These are phyloP conservation scores for Mycena vitilis DNA, from an alignment of 768 basidiomycete genomes.

Conservation along the genomic window DNA sequence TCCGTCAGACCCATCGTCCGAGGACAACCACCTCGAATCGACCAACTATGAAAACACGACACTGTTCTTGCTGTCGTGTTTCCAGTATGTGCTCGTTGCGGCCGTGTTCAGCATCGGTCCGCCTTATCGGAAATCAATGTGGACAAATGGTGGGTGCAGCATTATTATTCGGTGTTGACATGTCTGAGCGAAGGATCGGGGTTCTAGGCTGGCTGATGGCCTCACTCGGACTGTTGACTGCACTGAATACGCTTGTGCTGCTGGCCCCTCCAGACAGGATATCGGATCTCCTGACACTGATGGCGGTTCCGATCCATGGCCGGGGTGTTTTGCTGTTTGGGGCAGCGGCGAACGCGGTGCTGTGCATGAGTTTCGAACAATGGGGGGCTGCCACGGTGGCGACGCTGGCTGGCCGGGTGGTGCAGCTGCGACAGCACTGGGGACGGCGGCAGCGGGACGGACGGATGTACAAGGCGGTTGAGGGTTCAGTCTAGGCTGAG, in stretches of 20 bases:
- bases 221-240: slow-evolving; percentile 74
- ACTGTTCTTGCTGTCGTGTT: slow-evolving; percentile 94
- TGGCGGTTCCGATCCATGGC: slow-evolving; percentile 76
- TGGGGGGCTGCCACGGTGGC: slow-evolving; percentile 75
- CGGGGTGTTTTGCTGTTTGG: slow-evolving; percentile 76
- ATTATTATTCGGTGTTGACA: slow-evolving; percentile 8
- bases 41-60: slow-evolving; percentile 93
- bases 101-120: slow-evolving; percentile 98
- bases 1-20: slow-evolving; percentile 52
- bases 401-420: slow-evolving; percentile 65
- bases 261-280: slow-evolving; percentile 74
- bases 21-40: slow-evolving; percentile 80
- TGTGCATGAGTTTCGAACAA: slow-evolving; percentile 82
- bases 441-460: slow-evolving; percentile 65
- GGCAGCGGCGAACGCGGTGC: slow-evolving; percentile 74
- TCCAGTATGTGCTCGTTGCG: slow-evolving; percentile 98
- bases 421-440: slow-evolving; percentile 84
- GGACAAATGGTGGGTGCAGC: slow-evolving; percentile 83
- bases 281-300: slow-evolving; percentile 76
- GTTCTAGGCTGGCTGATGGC: slow-evolving; percentile 81
- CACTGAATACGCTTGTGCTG: slow-evolving; percentile 82
- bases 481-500: slow-evolving; percentile 59
- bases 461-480: slow-evolving; percentile 88
- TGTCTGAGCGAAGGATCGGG: slow-evolving; percentile 5
- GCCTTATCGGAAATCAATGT: slow-evolving; percentile 94